phyloP scores from a whole-genome alignment of 73 alveolate species.

The Paramecium octaurelia region DNA sequence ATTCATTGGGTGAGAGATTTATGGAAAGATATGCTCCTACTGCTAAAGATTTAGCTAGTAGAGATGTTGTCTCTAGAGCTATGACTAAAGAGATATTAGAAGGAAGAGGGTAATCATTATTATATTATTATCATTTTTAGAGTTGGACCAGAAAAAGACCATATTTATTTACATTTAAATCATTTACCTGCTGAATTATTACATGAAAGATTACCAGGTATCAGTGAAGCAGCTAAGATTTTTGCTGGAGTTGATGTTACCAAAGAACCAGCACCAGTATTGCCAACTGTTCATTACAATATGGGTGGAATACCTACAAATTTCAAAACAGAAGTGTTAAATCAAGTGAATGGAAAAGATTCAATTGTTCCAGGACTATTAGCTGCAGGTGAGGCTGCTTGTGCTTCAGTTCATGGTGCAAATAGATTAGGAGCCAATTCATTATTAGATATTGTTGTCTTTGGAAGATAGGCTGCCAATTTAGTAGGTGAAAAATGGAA shows the following conservation, averaged over 20 bases:
- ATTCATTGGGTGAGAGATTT: slow-evolving; percentile 86
- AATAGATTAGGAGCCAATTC: slow-evolving; percentile 99
- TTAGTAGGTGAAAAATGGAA: slow-evolving; percentile 69
- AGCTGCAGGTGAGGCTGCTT: slow-evolving; percentile 99
- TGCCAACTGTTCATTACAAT: slow-evolving; percentile 99
- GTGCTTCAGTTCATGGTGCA: slow-evolving; percentile 99
- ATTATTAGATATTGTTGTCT: slow-evolving; percentile 95
- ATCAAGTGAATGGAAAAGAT: slow-evolving; percentile 83
- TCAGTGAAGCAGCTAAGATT: slow-evolving; percentile 93
- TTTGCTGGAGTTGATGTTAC: slow-evolving; percentile 98
- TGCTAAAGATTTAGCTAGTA: slow-evolving; percentile 92
- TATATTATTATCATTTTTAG: background rate
- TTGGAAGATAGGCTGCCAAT: slow-evolving; percentile 95
- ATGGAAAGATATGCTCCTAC: slow-evolving; percentile 84
- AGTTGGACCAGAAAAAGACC: slow-evolving; percentile 91
- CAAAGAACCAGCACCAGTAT: slow-evolving; percentile 96
- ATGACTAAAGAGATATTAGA: slow-evolving; percentile 83
- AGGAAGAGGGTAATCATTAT: slow-evolving; percentile 57
- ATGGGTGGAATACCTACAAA: slow-evolving; percentile 99
- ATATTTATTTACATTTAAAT: slow-evolving; percentile 84
- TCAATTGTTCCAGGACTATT: slow-evolving; percentile 89
- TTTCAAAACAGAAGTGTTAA: slow-evolving; percentile 88
- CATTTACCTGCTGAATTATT: slow-evolving; percentile 87
- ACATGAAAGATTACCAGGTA: slow-evolving; percentile 95
- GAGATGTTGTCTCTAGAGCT: slow-evolving; percentile 96